phyloP scores from a whole-genome alignment of 805 yeast species.

The Wickerhamiella azyma region DNA sequence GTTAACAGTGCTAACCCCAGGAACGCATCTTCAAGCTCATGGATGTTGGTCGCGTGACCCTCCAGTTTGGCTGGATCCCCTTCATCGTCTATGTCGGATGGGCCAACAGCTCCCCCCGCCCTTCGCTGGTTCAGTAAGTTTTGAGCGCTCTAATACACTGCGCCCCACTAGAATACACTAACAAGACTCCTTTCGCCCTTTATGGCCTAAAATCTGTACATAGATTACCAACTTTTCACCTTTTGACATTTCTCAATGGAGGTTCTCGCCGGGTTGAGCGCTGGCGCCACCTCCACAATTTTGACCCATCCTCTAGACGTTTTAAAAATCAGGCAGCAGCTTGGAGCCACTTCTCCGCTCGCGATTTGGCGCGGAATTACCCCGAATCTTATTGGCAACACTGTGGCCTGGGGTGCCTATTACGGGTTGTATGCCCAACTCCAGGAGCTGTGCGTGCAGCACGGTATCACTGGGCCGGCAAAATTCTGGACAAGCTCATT shows the following conservation, averaged over 20 bases:
- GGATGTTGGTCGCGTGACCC: conserved; percentile 70
- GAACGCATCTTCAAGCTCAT: conserved; percentile 79
- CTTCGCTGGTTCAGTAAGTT: conserved; percentile 49
- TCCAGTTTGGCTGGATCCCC: conserved; percentile 97
- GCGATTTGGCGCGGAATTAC: conserved; percentile 56
- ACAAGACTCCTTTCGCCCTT: conserved; percentile 52
- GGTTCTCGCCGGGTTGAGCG: conserved; percentile 12
- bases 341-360: conserved; percentile 25
- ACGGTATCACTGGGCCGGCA: conserved; percentile 1
- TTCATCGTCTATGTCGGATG: conserved; percentile 84
- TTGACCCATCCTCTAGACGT: conserved; percentile 84
- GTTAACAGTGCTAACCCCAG: conserved; percentile 24
- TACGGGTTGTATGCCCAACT: conserved; percentile 61
- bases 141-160: neutral
- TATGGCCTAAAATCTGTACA: conserved; percentile 36
- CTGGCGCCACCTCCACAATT: conserved; percentile 63
- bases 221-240: conserved; percentile 4
- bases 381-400: conserved; percentile 72
- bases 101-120: conserved; percentile 70
- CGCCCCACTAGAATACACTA: neutral
- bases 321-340: conserved; percentile 68
- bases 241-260: conserved; percentile 1
- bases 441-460: conserved; percentile 25
- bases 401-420: conserved; percentile 80
- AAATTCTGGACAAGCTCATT: conserved; percentile 37